Base-by-base conservation (phyloP, 805 yeast genomes). In the Spathaspora girioi region DNA sequence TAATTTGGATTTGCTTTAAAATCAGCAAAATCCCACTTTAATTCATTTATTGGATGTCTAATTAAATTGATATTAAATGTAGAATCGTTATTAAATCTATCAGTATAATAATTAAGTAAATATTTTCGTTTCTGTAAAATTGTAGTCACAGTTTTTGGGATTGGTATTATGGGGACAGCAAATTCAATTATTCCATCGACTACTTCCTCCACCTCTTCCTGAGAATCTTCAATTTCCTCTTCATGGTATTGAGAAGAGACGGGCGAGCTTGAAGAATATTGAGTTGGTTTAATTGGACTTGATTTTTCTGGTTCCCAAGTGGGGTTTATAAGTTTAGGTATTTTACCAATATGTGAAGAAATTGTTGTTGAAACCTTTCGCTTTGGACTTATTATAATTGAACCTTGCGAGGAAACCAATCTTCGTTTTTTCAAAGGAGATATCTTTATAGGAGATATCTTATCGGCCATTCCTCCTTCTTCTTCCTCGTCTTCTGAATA, bases 41-140 rank as follows among this genome's bases (percentile, higher is more conserved):
- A 60, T 43, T 68, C 68, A n/a, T 66, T 67, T 18, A 74, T 68
- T 9, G 78, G 78, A 48, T 74, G 70, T 5, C 23, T 50, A 3
- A 51, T 38, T 12, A 73, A 57, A 49, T 66, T 61, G 15, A 73
- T 62, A 29, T 50, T 56, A 50, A 60, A 64, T 2, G 42, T 43
- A 3, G 59, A 50, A 15, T 60, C 59, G 19, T 60, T 56, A 6
- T 50, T 38, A 20, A 65, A 58, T 50, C 61, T 64, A 12, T 59
- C 49, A 5, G 56, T 60, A 52, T 62, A 65, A 50, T 27, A 47
- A 10, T 40, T n/a, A 1, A 15, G 7, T 7, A 47, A 19, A 9
- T 11, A 50, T 32, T 50, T 35, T 12, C 54, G 23, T 49, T 51
- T 32, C 32, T 51, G 54, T n/a, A 43, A 12, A 6, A 40, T 48